Conservation (phyloP, 2,329 filamentous ascomycete species). For the Aspergillus ruber region DNA sequence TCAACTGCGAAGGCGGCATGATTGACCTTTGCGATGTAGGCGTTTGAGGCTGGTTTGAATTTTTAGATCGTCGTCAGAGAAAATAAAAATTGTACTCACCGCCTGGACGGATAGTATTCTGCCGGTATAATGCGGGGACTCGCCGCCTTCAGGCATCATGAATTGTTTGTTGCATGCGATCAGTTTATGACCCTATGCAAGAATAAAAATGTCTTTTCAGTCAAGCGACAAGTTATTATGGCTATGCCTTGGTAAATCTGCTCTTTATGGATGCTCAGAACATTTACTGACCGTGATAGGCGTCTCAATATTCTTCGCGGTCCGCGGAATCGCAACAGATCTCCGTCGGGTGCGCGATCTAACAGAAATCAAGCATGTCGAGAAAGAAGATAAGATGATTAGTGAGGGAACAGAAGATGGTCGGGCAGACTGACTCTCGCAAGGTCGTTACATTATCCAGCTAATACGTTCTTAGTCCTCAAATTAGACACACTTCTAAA, state of each 20-base stretch:
- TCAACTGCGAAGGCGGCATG: conserved; percentile 95
- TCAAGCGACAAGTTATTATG: conserved; percentile 32
- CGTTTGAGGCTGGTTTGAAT: conserved; percentile 18
- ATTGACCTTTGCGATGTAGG: conserved; percentile 16
- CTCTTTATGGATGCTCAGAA: background rate
- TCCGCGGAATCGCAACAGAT: conserved; percentile 52
- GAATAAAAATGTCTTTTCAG: conserved; percentile 27
- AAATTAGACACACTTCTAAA: conserved; percentile 60
- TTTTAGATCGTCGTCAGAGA: conserved; percentile 20
- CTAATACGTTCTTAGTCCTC: conserved; percentile 42
- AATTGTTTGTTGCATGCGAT: background rate
- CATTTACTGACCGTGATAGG: conserved; percentile 18
- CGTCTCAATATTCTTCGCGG: conserved; percentile 44
- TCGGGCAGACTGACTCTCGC: conserved; percentile 12
- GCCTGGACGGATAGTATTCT: conserved; percentile 25
- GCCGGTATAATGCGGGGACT: conserved; percentile 17
- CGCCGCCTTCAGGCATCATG: conserved; percentile 5
- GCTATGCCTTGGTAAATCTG: conserved; percentile 30
- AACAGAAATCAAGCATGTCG: conserved; percentile 57
- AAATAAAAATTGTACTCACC: conserved; percentile 21
- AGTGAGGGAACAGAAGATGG: conserved; percentile 68
- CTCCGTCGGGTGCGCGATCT: conserved; percentile 33
- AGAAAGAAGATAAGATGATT: conserved; percentile 65
- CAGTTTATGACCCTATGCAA: background rate
- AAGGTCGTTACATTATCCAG: background rate